Percentiles rank a stretch among this genome's conserved stretches.
These are phyloP conservation scores for Suhomyces wounanorum DNA, from an alignment of 1,139 yeast genomes.

Conservation along the genomic window DNA sequence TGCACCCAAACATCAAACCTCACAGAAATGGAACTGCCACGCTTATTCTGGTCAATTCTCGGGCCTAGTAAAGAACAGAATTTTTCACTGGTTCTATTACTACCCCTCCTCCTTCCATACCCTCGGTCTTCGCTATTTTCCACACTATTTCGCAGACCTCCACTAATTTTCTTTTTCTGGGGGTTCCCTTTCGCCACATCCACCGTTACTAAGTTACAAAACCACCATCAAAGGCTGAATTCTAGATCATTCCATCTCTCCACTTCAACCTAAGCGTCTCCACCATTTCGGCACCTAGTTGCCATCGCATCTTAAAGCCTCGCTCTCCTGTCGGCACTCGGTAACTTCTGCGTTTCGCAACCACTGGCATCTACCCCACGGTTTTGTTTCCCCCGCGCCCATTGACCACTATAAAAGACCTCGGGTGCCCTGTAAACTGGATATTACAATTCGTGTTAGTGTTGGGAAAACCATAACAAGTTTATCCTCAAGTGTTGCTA, in stretches of 20 bases:
- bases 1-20: too few relatives aligned
- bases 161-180: too few relatives aligned
- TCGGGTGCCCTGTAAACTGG: not conserved
- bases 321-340: slow-evolving; percentile 8
- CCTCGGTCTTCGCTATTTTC: not conserved
- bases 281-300: not conserved
- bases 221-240: too few relatives aligned
- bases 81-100: not conserved
- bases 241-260: too few relatives aligned
- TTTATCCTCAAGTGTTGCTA: not conserved
- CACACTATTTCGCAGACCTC: too few relatives aligned
- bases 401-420: not conserved
- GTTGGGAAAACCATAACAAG: not conserved
- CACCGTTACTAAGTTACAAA: too few relatives aligned
- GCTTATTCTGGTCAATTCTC: too few relatives aligned
- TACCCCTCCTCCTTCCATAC: not conserved
- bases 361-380: slow-evolving; percentile 4
- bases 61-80: too few relatives aligned
- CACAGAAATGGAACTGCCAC: too few relatives aligned
- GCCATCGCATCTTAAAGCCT: not conserved
- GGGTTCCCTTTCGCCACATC: too few relatives aligned
- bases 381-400: not conserved
- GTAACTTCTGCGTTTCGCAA: slow-evolving; percentile 2
- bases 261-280: not conserved
- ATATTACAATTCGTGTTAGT: not conserved